Evolutionary conservation across 169 alveolate genomes (phyloP).

Genomic region (Cryptosporidium meleagridis): DNA sequence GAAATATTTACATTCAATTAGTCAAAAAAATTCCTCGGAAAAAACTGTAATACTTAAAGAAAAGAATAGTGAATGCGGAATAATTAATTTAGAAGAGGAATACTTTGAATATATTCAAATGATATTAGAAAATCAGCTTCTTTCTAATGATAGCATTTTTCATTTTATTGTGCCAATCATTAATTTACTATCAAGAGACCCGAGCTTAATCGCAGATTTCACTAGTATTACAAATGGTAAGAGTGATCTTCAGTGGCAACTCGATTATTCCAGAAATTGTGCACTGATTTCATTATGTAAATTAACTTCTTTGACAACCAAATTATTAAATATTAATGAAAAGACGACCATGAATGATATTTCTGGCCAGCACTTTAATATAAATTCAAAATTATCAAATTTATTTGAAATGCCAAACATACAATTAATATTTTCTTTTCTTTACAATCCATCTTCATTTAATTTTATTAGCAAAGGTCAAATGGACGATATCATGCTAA

Average conservation of each 20-base stretch:
- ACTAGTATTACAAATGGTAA: background rate
- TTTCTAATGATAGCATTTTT: conserved; percentile 22
- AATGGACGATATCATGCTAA: conserved; percentile 20
- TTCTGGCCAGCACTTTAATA: background rate
- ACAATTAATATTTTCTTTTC: conserved; percentile 39
- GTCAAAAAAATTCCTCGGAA: background rate
- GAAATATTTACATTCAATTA: conserved; percentile 33
- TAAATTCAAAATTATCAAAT: conserved; percentile 11
- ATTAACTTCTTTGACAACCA: conserved; percentile 9
- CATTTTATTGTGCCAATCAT: conserved; percentile 49
- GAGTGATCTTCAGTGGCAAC: conserved; percentile 32
- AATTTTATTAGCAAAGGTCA: conserved; percentile 1
- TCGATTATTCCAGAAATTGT: conserved; percentile 68
- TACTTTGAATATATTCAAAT: conserved; percentile 7
- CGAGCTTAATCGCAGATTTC: background rate
- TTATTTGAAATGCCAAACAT: conserved; percentile 50
- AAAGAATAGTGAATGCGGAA: background rate
- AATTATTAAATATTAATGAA: conserved; percentile 14
- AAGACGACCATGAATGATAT: background rate
- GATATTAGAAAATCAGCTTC: conserved; percentile 37
- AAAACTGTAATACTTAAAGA: background rate
- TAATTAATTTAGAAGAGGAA: conserved; percentile 41
- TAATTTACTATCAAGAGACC: conserved; percentile 51
- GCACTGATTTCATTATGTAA: conserved; percentile 36
- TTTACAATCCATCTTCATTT: conserved; percentile 12